Evolutionary conservation across 352 stramenopile species (phyloP).

Genomic region (Globisporangium spiculum): DNA sequence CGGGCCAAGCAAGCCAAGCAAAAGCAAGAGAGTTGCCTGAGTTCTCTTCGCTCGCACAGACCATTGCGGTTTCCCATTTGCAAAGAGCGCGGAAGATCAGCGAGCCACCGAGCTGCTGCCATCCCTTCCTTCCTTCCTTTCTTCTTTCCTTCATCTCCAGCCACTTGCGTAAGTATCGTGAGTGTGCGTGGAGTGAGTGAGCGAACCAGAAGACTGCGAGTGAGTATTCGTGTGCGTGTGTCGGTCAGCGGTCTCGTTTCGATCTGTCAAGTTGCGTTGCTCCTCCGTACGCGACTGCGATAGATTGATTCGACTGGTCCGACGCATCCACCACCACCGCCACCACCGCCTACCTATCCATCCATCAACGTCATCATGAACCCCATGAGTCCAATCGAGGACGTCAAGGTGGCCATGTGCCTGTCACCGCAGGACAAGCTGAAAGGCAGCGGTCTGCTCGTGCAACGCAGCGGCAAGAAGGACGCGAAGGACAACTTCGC

Average conservation of each 20-base stretch:
- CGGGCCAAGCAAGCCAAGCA: neutral
- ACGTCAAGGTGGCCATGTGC: constrained; percentile 54
- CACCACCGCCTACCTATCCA: neutral
- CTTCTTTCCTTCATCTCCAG: neutral
- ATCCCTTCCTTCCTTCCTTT: constrained; percentile 3
- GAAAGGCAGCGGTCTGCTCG: constrained; percentile 27
- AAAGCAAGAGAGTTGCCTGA: constrained; percentile 10
- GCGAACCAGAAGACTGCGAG: neutral
- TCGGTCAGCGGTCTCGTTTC: neutral
- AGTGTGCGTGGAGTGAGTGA: constrained; percentile 16
- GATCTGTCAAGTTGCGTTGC: constrained; percentile 8
- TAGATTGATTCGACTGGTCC: constrained; percentile 4
- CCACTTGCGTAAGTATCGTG: constrained; percentile 25
- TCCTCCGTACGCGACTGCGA: constrained; percentile 8
- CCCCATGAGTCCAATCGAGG: constrained; percentile 37
- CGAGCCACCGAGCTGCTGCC: neutral
- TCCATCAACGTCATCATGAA: constrained; percentile 5
- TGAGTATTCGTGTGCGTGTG: neutral
- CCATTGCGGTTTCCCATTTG: constrained; percentile 21
- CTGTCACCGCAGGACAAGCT: constrained; percentile 71
- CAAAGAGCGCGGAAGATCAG: constrained; percentile 10
- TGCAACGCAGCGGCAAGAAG: constrained; percentile 36
- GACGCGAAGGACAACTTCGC: constrained; percentile 16
- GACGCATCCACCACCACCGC: neutral
- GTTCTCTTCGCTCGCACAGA: constrained; percentile 5